These are phyloP conservation scores for Boletus speciosus DNA, from an alignment of 768 basidiomycete species.

Conservation along the genomic window DNA sequence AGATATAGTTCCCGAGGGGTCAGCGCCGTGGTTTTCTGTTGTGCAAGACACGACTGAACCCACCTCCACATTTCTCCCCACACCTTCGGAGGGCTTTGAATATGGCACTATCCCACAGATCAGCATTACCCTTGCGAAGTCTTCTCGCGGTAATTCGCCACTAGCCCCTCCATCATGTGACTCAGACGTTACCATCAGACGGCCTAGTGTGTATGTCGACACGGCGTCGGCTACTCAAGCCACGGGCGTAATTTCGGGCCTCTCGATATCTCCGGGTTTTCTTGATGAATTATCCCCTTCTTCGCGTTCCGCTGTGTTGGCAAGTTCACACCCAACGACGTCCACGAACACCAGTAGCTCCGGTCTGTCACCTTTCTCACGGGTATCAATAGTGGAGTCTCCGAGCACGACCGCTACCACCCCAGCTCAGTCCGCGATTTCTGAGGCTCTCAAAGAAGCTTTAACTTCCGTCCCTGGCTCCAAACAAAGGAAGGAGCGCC, in stretches of 20 bases:
- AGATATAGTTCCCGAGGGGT: constrained; percentile 22
- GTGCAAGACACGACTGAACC: constrained; percentile 9
- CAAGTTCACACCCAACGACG: constrained; percentile 26
- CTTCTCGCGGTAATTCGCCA: constrained; percentile 30
- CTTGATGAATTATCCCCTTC: constrained; percentile 23
- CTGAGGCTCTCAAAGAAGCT: constrained; percentile 13
- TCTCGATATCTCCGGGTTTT: constrained; percentile 12
- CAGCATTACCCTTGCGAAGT: constrained; percentile 29
- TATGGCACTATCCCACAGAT: constrained; percentile 27
- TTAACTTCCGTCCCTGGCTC: constrained; percentile 13
- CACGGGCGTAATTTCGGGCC: constrained; percentile 11
- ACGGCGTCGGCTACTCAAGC: constrained; percentile 25
- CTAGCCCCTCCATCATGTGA: constrained; percentile 24
- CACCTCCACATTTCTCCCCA: constrained; percentile 10
- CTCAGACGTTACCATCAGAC: constrained; percentile 24
- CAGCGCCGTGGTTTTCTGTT: constrained; percentile 14
- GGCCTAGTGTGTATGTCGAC: constrained; percentile 30
- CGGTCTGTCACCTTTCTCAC: constrained; percentile 29
- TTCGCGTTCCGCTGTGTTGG: constrained; percentile 14
- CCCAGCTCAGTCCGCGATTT: constrained; percentile 23
- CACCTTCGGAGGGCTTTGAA: constrained; percentile 9
- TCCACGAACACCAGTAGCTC: constrained; percentile 24
- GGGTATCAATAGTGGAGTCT: constrained; percentile 23
- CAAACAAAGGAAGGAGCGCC: constrained; percentile 29
- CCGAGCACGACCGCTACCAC: constrained; percentile 27